A percentile compares a stretch with the other conserved stretches of the same genome.
These are phyloP conservation scores for Metarhizium anisopliae DNA, from an alignment of 2,329 filamentous ascomycete genomes.

Conservation along the genomic window DNA sequence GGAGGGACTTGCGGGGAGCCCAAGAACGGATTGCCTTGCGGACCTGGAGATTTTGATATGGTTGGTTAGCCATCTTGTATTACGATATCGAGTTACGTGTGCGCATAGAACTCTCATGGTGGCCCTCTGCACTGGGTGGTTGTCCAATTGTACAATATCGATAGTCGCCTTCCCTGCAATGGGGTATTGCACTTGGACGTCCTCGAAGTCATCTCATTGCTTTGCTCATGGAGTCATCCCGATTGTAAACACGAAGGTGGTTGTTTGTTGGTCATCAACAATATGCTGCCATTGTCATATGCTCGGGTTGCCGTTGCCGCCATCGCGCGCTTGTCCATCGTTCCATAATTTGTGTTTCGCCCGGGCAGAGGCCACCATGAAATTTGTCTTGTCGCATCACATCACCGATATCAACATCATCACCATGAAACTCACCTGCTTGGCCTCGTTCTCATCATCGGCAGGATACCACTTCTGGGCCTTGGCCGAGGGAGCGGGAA, in stretches of 20 bases:
- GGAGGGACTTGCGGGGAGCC: conserved; percentile 79
- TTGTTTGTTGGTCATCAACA: neutral
- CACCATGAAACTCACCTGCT: conserved; percentile 70
- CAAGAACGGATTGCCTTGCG: conserved; percentile 89
- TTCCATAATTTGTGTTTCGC: neutral
- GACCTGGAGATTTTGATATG: conserved; percentile 48
- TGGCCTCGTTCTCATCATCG: conserved; percentile 78
- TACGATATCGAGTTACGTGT: neutral
- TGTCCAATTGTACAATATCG: neutral
- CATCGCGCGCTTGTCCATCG: conserved; percentile 3
- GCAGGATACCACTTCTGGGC: conserved; percentile 99
- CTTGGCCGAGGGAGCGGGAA: conserved; percentile 82
- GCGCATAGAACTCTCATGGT: neutral
- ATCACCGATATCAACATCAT: conserved; percentile 12
- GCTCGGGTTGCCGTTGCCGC: neutral
- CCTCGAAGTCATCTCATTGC: too few relatives aligned
- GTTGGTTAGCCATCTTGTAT: conserved; percentile 1
- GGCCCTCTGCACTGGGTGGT: conserved; percentile 1
- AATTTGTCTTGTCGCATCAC: conserved; percentile 5
- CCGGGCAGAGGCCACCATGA: conserved; percentile 1
- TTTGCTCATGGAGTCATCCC: too few relatives aligned
- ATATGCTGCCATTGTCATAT: conserved; percentile 1
- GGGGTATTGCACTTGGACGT: neutral
- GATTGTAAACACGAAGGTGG: too few relatives aligned
- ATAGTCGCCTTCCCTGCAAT: neutral